phyloP scores from a whole-genome alignment of 129 eudicot species.

The Glebionis coronaria region DNA sequence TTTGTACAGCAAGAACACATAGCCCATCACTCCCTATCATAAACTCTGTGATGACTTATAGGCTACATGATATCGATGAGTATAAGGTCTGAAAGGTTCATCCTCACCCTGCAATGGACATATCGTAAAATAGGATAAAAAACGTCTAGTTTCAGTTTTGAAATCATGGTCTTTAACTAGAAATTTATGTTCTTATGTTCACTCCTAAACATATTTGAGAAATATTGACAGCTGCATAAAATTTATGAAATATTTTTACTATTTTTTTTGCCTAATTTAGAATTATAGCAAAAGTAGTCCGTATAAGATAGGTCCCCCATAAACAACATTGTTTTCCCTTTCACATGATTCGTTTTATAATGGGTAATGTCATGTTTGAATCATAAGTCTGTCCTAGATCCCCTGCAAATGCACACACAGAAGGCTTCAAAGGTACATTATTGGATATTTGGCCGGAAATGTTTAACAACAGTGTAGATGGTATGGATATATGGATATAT shows the following conservation, averaged over 20 bases:
- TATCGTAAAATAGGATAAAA: not conserved
- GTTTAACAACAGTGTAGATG: not conserved
- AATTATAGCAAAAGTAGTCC: not conserved
- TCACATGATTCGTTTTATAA: constrained; percentile 38
- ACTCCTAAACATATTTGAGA: too few species aligned
- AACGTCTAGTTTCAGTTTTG: too few species aligned
- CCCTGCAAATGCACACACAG: constrained; percentile 41
- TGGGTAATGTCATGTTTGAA: constrained; percentile 40
- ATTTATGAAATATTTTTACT: too few species aligned
- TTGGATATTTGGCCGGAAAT: too few species aligned
- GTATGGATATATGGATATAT: not conserved
- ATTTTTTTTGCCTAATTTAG: too few species aligned
- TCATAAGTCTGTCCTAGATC: constrained; percentile 51
- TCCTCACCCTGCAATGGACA: constrained; percentile 59
- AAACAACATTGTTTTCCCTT: constrained; percentile 40
- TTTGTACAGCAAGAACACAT: too few species aligned
- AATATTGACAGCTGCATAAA: too few species aligned
- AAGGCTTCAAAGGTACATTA: constrained; percentile 1
- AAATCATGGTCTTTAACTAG: too few species aligned
- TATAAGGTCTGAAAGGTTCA: constrained; percentile 65
- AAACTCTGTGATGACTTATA: constrained; percentile 64
- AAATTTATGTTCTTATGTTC: too few species aligned
- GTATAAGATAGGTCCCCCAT: constrained; percentile 56
- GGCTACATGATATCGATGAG: constrained; percentile 56
- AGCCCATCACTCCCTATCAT: too few species aligned